Evolutionary conservation across 1,139 yeast genomes (phyloP), one percentile per base, ranked within the genome.

Genomic region (Hyphopichia khmerensis): DNA sequence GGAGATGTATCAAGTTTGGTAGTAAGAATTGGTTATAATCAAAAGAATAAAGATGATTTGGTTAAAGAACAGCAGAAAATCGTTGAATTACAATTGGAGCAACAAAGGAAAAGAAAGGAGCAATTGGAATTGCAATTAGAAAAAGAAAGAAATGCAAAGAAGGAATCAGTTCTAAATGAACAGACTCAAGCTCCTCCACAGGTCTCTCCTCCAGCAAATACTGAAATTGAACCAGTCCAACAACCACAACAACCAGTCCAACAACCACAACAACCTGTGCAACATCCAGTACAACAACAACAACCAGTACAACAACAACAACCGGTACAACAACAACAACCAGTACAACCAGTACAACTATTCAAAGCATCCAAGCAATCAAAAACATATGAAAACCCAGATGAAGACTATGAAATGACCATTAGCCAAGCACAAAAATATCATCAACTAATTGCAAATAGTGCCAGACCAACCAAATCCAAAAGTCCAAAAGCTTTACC

Each of bases 351-450:
- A n/a, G n/a, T 16, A 6, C 61, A 53, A 38, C 45, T 65, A 32
- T 65, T 49, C 39, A 43, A 58, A 18, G 69, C 69, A 1, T 46
- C 55, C 3, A 31, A 11, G 5, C 31, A 45, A 15, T 11, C 40
- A 3, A 8, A 29, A 29, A 29, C 48, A 1, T 72, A 71, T 45
- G 73, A 72, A 33, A 72, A 72, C 44, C 75, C 77, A 2, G 77
- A 71, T 16, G 69, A 64, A 39, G 77, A 72, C 39, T 79, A 77
- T 52, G 75, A 77, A 32, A 56, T 79, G 53, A 75, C 84, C 0
- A 68, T 77, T 1, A 63, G 72, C 9, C 83, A 80, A 45, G 84
- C 81, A 1, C 74, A 73, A 49, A 66, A 65, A 14, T 81, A 80
- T 52, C 83, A 77, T 51, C 63, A 68, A 38, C 57, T 75, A 42